Conservation (phyloP, 202 grass and related monocot genomes). For the Hordeum pubiflorum region DNA sequence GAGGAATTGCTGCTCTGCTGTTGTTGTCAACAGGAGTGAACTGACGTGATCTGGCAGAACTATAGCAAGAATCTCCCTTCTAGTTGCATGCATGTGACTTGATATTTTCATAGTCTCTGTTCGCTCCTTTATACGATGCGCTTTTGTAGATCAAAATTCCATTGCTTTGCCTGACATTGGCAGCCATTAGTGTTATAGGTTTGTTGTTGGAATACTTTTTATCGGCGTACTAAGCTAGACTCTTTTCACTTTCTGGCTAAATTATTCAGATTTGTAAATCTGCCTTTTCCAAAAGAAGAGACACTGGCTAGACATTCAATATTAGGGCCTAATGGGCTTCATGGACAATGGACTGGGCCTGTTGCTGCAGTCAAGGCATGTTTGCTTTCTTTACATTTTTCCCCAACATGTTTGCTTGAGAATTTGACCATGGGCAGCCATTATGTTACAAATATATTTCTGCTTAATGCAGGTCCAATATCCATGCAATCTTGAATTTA, state of each 20-base stretch:
- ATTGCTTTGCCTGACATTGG: not conserved
- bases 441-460: constrained; percentile 28
- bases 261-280: constrained; percentile 58
- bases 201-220: not conserved
- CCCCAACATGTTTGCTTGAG: constrained; percentile 1
- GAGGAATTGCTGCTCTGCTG: not conserved
- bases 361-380: constrained; percentile 80
- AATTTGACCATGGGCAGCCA: constrained; percentile 2
- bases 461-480: constrained; percentile 83
- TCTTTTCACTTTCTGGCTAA: constrained; percentile 9
- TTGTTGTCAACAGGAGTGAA: not conserved
- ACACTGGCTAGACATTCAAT: constrained; percentile 95
- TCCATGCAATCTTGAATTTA: constrained; percentile 78
- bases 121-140: not conserved
- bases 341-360: constrained; percentile 55
- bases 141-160: not conserved
- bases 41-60: not conserved
- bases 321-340: constrained; percentile 92
- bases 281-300: constrained; percentile 88
- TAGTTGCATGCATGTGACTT: not conserved
- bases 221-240: constrained; percentile 7
- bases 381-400: constrained; percentile 18
- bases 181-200: constrained; percentile 15
- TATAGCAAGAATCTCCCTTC: not conserved
- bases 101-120: constrained; percentile 4